Base-by-base conservation (phyloP, 1,139 yeast genomes). In the Pichia terricola region DNA sequence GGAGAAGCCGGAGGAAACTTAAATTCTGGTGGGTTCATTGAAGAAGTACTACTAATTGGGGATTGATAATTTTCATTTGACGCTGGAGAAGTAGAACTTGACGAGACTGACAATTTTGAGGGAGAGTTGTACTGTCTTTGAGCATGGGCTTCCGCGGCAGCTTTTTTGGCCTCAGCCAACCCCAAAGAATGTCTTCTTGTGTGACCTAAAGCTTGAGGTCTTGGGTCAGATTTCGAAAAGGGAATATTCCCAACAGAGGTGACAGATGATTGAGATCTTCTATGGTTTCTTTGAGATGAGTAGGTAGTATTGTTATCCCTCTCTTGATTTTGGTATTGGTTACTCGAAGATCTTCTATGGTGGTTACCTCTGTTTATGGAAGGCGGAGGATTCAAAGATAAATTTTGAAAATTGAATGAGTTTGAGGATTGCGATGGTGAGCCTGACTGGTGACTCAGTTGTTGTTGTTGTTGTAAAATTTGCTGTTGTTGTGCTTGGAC, bases 401-500 rank as follows among this genome's bases (percentile, higher is more conserved):
- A 3, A 27, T 36, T 37, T 30, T 39, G 42, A 22, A 43, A 40
- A 37, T 46, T 42, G 34, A 35, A 34, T 8, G 38, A 26, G 26
- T 47, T 50, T 40, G 45, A 52, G 1, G 44, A 39, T 34, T 50
- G 49, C 37, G 45, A 53, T 16, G 32, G 25, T 11, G 35, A 7
- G 7, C 25, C 7, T n/a, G 41, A 28, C 35, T 53, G 56, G 37
- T 56, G 62, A 35, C 42, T 47, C 37, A 51, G 49, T 43, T 44
- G 47, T 36, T 42, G 45, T 25, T 46, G 49, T 42, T 60, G 59
- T 48, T 60, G 61, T 40, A 86, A 63, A 48, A 88, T 75, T 58
- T 86, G 95, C 61, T 87, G 91, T 60, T 85, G 96, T 61, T 89
- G 96, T 22, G 85, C 89, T 61, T 88, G 95, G 4, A 86, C 94